phyloP scores from a whole-genome alignment of 768 basidiomycete genomes.

The Pleurotus sapidus region DNA sequence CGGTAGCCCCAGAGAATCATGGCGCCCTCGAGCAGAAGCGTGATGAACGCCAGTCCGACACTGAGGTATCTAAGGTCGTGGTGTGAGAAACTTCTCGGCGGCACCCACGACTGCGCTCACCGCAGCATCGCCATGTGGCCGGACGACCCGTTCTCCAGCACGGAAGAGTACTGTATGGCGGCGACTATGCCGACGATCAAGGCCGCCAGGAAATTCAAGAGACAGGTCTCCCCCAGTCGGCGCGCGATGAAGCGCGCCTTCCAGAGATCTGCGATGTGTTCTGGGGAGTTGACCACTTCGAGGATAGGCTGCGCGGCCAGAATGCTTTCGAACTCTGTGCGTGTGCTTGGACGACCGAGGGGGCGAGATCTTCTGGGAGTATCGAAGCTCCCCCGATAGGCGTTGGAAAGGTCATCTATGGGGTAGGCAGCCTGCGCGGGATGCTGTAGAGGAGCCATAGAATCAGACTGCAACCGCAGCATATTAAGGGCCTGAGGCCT shows the following conservation, averaged over 20 bases:
- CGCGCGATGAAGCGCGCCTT: constrained; percentile 25
- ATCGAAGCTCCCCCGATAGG: constrained; percentile 37
- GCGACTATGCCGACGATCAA: constrained; percentile 28
- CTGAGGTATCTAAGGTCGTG: too few species aligned
- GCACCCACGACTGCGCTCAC: too few species aligned
- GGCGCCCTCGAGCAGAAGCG: too few species aligned
- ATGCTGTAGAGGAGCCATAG: too few species aligned
- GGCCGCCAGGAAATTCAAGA: constrained; percentile 26
- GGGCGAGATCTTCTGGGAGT: constrained; percentile 35
- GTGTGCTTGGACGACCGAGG: constrained; percentile 28
- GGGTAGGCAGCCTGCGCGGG: too few species aligned
- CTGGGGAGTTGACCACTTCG: constrained; percentile 14
- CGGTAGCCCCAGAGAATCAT: too few species aligned
- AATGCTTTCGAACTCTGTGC: constrained; percentile 2
- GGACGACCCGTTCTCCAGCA: too few species aligned
- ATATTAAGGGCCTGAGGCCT: too few species aligned
- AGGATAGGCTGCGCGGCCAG: constrained; percentile 16
- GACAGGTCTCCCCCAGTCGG: constrained; percentile 19
- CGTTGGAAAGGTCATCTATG: constrained; percentile 29
- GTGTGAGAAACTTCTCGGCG: too few species aligned
- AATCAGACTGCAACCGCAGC: too few species aligned
- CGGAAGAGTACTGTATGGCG: background rate
- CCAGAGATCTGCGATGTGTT: constrained; percentile 20
- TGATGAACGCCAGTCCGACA: too few species aligned
- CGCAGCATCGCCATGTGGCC: too few species aligned